phyloP scores from a whole-genome alignment of 2,329 filamentous ascomycete species.

The Sporothrix euskadiensis region DNA sequence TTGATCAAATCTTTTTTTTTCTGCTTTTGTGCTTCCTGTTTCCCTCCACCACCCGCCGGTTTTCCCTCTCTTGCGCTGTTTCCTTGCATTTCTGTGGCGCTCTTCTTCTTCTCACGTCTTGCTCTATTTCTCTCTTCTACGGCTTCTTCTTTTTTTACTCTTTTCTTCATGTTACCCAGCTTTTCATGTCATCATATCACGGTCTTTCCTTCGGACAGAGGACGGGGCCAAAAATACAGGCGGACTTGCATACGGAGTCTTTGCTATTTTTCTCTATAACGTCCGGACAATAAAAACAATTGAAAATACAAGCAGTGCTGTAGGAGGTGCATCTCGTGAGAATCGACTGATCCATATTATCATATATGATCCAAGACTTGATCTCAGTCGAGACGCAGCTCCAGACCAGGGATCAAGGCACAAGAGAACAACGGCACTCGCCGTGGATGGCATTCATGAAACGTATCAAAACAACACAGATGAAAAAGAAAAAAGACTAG shows the following conservation, averaged over 20 bases:
- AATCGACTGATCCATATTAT: not conserved
- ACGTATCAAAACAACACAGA: too few relatives aligned
- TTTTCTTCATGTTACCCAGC: not conserved
- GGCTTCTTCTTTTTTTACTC: not conserved
- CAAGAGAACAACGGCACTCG: not conserved
- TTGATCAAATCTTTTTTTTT: slow-evolving; percentile 23
- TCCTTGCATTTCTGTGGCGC: not conserved
- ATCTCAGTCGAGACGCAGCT: not conserved
- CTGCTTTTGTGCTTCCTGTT: slow-evolving; percentile 23
- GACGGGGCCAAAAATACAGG: slow-evolving; percentile 24
- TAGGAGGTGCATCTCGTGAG: too few relatives aligned
- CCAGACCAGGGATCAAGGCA: too few relatives aligned
- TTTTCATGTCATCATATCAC: not conserved
- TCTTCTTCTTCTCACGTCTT: slow-evolving; percentile 1
- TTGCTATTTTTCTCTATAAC: slow-evolving; percentile 31
- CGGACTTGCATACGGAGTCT: slow-evolving; percentile 60
- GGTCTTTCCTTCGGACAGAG: not conserved
- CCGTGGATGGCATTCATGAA: not conserved
- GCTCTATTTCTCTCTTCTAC: slow-evolving; percentile 4
- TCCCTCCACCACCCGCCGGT: not conserved
- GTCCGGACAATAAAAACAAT: slow-evolving; percentile 21
- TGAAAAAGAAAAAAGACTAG: not conserved
- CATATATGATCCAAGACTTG: not conserved
- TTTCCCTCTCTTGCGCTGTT: not conserved
- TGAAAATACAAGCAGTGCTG: not conserved